Conservation (phyloP, 148 eudicot species). For the Heliamphora exappendiculata region DNA sequence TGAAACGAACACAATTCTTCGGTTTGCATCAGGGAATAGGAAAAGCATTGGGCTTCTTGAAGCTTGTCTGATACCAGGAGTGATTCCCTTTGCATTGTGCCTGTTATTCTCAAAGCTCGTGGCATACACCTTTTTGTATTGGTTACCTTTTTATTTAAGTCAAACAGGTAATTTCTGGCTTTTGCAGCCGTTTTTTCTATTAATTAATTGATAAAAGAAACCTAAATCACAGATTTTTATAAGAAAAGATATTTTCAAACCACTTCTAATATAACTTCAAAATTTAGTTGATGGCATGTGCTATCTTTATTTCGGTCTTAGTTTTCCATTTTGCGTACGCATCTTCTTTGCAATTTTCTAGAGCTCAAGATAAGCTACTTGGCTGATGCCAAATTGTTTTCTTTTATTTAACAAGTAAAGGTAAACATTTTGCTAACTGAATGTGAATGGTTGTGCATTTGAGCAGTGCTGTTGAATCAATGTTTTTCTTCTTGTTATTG, state of each 20-base stretch:
- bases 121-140: slow-evolving; percentile 90
- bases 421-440: not conserved
- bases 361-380: not conserved
- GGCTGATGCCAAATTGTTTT: not conserved
- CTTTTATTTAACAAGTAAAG: not conserved
- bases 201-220: not conserved
- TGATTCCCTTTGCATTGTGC: slow-evolving; percentile 90
- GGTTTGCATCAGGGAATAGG: slow-evolving; percentile 30
- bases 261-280: not conserved
- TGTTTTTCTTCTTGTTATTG: not conserved
- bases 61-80: slow-evolving; percentile 92
- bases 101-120: slow-evolving; percentile 95
- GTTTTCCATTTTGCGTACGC: not conserved
- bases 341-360: not conserved
- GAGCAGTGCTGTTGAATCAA: not conserved
- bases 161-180: slow-evolving; percentile 64
- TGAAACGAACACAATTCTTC: slow-evolving; percentile 5
- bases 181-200: not conserved
- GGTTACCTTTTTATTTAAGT: slow-evolving; percentile 91
- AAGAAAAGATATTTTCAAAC: not conserved
- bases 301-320: not conserved
- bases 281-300: not conserved
- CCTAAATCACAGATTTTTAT: not conserved
- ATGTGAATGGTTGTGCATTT: not conserved
- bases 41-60: slow-evolving; percentile 64